phyloP scores from a whole-genome alignment of 2,329 filamentous ascomycete species.

The Phyllachora maydis region DNA sequence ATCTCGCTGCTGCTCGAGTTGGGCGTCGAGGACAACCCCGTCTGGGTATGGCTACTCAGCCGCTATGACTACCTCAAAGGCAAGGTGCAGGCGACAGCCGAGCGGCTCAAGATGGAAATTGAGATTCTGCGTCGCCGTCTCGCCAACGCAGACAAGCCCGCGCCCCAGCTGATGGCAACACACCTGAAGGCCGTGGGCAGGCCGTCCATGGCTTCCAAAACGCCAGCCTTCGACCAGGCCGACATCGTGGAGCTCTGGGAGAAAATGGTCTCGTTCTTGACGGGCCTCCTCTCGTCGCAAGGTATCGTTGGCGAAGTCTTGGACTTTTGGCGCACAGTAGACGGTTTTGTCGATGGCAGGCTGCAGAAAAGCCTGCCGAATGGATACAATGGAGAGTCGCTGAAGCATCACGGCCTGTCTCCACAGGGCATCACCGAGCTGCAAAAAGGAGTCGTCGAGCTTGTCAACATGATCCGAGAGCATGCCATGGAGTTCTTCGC shows the following conservation, averaged over 20 bases:
- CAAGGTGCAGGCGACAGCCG: slow-evolving; percentile 60
- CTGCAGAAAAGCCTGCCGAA: slow-evolving; percentile 61
- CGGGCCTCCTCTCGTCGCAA: slow-evolving; percentile 50
- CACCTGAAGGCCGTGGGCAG: slow-evolving; percentile 58
- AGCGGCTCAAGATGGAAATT: slow-evolving; percentile 79
- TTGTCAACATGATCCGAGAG: slow-evolving; percentile 69
- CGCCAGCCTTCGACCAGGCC: slow-evolving; percentile 50
- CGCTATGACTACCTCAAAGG: slow-evolving; percentile 76
- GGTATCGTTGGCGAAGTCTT: slow-evolving; percentile 77
- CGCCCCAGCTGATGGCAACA: slow-evolving; percentile 44
- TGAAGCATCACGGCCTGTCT: slow-evolving; percentile 61
- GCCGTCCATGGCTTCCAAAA: slow-evolving; percentile 39
- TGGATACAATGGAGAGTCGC: slow-evolving; percentile 66
- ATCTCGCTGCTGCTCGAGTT: slow-evolving; percentile 81
- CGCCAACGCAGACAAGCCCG: slow-evolving; percentile 52
- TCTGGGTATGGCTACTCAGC: slow-evolving; percentile 88
- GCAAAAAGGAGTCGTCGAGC: slow-evolving; percentile 56
- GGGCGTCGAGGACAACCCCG: slow-evolving; percentile 86
- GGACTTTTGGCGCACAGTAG: slow-evolving; percentile 84
- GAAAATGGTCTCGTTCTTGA: slow-evolving; percentile 57
- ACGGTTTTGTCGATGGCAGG: slow-evolving; percentile 74
- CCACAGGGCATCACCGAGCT: slow-evolving; percentile 49
- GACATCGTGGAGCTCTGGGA: slow-evolving; percentile 88
- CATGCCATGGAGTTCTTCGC: slow-evolving; percentile 66
- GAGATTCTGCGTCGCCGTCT: slow-evolving; percentile 74